Base-by-base conservation (phyloP, 371 early-diverging fungal species). In the Cladochytrium tenue region DNA sequence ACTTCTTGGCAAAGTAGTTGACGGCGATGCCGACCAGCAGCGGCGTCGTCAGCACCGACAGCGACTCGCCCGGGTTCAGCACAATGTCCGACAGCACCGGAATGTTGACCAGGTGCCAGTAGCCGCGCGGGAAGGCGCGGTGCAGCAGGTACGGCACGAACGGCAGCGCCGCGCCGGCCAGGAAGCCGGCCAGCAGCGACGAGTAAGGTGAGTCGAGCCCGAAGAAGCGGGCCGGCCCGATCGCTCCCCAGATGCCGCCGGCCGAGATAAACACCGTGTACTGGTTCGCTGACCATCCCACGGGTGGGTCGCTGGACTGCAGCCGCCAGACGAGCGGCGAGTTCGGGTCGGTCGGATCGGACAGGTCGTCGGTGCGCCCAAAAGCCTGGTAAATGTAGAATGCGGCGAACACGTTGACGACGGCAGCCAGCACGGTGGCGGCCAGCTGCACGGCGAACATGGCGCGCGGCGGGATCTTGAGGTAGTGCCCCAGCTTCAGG, bases 181-280 rank as follows among this genome's bases (percentile, higher is more conserved):
- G 23, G 52, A 67, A 62, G 3, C 62, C 62, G 31, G 43, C 51
- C 1, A 67, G 51, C 2, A 57, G 32, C 2, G 25, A 50, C n/a
- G 33, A 30, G 62, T 67, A 67, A 17, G 56, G 68, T 7, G 62
- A 56, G 25, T 20, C 55, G 33, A 34, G 34, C n/a, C 57, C 62
- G 51, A 67, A 67, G 68, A 68, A 68, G 10, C 63, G 62, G 4
- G 51, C 27, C 4, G 68, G 68, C 7, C 68, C 68, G 26, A 68
- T 63, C n/a, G 63, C 58, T 1, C 68, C 68, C 68, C 62, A 62
- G 7, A 68, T 62, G 1, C 58, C 57, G 1, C 68, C 87, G 31
- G 86, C 88, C 33, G 81, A 81, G 74, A 85, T 83, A 65, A 87
- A 88, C 10, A 81, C 73, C 4, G 2, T 32, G 63, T 62, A 58